phyloP scores from a whole-genome alignment of 495 filamentous ascomycete genomes.

The Aspergillus saccharolyticus region DNA sequence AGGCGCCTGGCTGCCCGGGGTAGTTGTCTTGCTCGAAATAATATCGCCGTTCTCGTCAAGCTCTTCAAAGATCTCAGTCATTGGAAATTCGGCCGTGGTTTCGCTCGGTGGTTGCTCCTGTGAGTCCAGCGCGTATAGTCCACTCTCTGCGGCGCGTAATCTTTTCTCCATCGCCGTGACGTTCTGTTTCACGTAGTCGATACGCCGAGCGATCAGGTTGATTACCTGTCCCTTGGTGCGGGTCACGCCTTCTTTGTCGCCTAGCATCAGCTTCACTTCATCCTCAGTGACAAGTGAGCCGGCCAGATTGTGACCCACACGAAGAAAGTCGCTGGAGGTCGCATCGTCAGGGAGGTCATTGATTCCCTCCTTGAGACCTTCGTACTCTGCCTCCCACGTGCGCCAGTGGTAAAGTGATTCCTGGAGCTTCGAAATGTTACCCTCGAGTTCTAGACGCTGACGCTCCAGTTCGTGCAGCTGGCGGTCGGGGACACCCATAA shows the following conservation, averaged over 20 bases:
- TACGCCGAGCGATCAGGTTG: slow-evolving; percentile 64
- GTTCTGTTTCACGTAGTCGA: slow-evolving; percentile 88
- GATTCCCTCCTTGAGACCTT: slow-evolving; percentile 78
- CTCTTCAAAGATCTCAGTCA: slow-evolving; percentile 86
- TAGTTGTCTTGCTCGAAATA: slow-evolving; percentile 56
- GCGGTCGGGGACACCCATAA: slow-evolving; percentile 33
- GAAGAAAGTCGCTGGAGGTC: slow-evolving; percentile 46
- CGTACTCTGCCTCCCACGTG: slow-evolving; percentile 85
- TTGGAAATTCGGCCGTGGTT: slow-evolving; percentile 48
- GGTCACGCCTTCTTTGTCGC: slow-evolving; percentile 25
- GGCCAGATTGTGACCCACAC: slow-evolving; percentile 44
- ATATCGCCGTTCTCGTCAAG: slow-evolving; percentile 90
- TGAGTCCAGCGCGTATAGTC: slow-evolving; percentile 49
- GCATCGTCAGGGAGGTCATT: slow-evolving; percentile 46
- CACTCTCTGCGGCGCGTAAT: slow-evolving; percentile 61
- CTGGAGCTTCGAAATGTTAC: slow-evolving; percentile 66
- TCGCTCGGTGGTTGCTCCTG: slow-evolving; percentile 22
- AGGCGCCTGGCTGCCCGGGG: slow-evolving; percentile 54
- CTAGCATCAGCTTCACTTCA: slow-evolving; percentile 41
- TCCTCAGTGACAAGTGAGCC: slow-evolving; percentile 53
- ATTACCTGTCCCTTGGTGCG: slow-evolving; percentile 57
- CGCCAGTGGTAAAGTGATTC: slow-evolving; percentile 82
- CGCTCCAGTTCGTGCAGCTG: slow-evolving; percentile 56
- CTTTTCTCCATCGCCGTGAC: slow-evolving; percentile 59
- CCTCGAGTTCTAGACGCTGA: slow-evolving; percentile 69